Evolutionary conservation across 2,329 filamentous ascomycete genomes (phyloP).

Genomic region (Coniochaeta sp.): DNA sequence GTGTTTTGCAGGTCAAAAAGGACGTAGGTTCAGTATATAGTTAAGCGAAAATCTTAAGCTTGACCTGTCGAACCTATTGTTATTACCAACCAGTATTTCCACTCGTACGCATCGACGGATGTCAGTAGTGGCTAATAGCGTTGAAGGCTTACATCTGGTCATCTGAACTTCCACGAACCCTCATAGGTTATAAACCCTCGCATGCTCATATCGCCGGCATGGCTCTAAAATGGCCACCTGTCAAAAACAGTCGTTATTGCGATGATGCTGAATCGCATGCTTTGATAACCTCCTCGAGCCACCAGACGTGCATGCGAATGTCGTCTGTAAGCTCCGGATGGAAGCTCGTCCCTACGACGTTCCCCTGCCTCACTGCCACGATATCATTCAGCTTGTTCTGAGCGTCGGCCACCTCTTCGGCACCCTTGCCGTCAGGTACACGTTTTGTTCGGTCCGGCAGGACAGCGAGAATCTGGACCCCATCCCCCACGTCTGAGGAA

Average conservation of each 20-base stretch:
- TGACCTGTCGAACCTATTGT: no score
- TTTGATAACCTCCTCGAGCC: slow-evolving; percentile 63
- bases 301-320: slow-evolving; percentile 86
- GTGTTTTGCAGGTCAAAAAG: no score
- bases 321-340: slow-evolving; percentile 91
- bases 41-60: no score
- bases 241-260: neutral
- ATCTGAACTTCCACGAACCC: neutral
- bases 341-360: slow-evolving; percentile 91
- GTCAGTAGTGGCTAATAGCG: neutral
- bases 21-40: no score
- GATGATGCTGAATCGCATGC: neutral
- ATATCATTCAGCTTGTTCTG: slow-evolving; percentile 48
- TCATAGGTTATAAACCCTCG: neutral
- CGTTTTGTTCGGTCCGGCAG: slow-evolving; percentile 29
- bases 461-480: slow-evolving; percentile 44
- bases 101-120: no score
- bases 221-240: neutral
- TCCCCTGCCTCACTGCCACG: slow-evolving; percentile 81
- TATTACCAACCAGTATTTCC: no score
- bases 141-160: neutral
- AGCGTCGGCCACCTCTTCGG: slow-evolving; percentile 11
- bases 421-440: slow-evolving; percentile 22
- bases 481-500: neutral
- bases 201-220: neutral